These are phyloP conservation scores for Hygrocybe coccinea DNA, from an alignment of 768 basidiomycete species.

Conservation along the genomic window DNA sequence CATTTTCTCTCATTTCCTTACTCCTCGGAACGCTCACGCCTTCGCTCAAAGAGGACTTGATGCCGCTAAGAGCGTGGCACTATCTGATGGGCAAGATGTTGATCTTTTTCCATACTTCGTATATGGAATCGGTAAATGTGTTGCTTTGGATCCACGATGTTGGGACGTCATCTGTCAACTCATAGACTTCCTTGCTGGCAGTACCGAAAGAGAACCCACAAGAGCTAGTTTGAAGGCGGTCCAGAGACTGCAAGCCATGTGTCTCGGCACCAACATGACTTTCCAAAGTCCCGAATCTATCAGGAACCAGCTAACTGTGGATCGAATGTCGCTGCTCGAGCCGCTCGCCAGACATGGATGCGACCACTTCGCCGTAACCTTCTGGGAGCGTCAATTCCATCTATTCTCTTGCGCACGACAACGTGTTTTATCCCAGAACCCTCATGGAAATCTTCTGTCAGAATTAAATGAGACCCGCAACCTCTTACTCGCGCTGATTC, in stretches of 20 bases:
- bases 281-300: neutral
- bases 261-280: neutral
- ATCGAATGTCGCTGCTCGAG: neutral
- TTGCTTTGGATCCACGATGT: slow-evolving; percentile 4
- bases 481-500: neutral
- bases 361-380: neutral
- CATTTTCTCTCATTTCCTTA: slow-evolving; percentile 1
- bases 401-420: neutral
- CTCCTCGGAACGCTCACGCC: neutral
- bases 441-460: neutral
- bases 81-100: neutral
- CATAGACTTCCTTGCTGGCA: neutral
- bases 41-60: neutral
- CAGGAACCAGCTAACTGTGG: neutral
- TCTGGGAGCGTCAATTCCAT: neutral
- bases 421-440: neutral
- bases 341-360: neutral
- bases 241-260: neutral
- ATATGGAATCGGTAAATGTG: slow-evolving; percentile 2
- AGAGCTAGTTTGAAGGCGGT: neutral
- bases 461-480: neutral
- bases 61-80: neutral
- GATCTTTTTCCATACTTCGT: slow-evolving; percentile 1
- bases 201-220: neutral
- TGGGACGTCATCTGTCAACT: slow-evolving; percentile 1